Conservation (phyloP, 495 filamentous ascomycete species). For the Pyronema domesticum region DNA sequence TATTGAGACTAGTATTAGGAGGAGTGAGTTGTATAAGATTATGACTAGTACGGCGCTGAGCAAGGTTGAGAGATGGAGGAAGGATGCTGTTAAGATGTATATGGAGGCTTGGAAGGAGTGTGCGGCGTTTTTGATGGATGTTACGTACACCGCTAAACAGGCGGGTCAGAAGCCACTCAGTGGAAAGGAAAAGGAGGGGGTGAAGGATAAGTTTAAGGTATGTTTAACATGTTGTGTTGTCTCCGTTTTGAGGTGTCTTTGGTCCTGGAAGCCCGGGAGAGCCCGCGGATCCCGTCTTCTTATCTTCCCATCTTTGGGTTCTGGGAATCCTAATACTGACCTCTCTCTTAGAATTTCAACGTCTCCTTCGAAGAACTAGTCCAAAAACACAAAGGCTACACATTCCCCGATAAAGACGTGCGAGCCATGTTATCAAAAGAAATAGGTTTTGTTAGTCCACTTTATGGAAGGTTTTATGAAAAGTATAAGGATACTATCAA, state of each 20-base stretch:
- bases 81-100: slow-evolving; percentile 66
- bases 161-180: slow-evolving; percentile 58
- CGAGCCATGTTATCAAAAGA: slow-evolving; percentile 57
- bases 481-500: slow-evolving; percentile 96
- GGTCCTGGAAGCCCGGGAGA: neutral
- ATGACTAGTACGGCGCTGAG: slow-evolving; percentile 44
- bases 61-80: slow-evolving; percentile 66
- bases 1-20: slow-evolving; percentile 68
- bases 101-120: slow-evolving; percentile 79
- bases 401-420: slow-evolving; percentile 73
- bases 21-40: slow-evolving; percentile 58
- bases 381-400: slow-evolving; percentile 53
- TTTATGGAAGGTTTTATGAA: slow-evolving; percentile 92
- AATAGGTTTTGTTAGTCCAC: slow-evolving; percentile 73
- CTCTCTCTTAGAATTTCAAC: slow-evolving; percentile 83
- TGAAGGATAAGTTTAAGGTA: slow-evolving; percentile 85
- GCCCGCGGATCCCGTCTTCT: no score
- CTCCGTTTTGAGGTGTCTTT: no score
- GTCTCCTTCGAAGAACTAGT: slow-evolving; percentile 75
- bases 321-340: no score
- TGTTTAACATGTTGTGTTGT: neutral
- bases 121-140: slow-evolving; percentile 69
- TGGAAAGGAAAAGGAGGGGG: slow-evolving; percentile 80
- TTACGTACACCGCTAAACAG: slow-evolving; percentile 58
- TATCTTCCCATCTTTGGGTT: no score